phyloP scores from a whole-genome alignment of 1,139 yeast species.

The Kazachstania sp. region DNA sequence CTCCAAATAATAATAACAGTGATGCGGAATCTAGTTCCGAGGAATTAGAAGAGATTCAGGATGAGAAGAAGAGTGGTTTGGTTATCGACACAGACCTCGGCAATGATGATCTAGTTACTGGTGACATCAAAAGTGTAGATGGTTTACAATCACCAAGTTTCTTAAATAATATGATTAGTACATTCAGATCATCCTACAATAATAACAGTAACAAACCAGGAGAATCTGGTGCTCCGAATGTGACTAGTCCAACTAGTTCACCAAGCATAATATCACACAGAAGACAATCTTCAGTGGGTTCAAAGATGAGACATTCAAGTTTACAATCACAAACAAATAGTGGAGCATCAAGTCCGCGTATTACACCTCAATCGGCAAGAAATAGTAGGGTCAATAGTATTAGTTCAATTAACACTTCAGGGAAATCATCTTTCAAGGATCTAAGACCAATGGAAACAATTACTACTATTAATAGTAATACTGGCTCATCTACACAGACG shows the following conservation, averaged over 20 bases:
- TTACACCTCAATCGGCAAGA: not conserved
- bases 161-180: constrained; percentile 15
- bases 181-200: constrained; percentile 6
- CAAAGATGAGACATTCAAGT: constrained; percentile 4
- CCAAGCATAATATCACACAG: constrained; percentile 17
- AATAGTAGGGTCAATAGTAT: constrained; percentile 5
- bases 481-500: not conserved
- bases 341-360: constrained; percentile 4
- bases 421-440: not conserved
- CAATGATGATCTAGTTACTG: not conserved
- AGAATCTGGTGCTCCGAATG: not conserved
- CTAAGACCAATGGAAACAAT: constrained; percentile 10
- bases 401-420: not conserved
- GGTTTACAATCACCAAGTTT: constrained; percentile 9
- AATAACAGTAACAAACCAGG: too few relatives aligned
- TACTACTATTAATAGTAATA: constrained; percentile 2
- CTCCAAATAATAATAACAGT: not conserved
- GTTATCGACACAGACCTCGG: not conserved
- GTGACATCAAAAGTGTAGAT: not conserved
- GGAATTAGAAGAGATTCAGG: not conserved
- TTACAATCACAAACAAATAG: not conserved
- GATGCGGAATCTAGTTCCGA: not conserved
- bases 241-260: constrained; percentile 4
- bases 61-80: not conserved
- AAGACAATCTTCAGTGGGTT: constrained; percentile 10